Base-by-base conservation (phyloP, 2,329 filamentous ascomycete genomes). In the Botryotinia narcissicola region DNA sequence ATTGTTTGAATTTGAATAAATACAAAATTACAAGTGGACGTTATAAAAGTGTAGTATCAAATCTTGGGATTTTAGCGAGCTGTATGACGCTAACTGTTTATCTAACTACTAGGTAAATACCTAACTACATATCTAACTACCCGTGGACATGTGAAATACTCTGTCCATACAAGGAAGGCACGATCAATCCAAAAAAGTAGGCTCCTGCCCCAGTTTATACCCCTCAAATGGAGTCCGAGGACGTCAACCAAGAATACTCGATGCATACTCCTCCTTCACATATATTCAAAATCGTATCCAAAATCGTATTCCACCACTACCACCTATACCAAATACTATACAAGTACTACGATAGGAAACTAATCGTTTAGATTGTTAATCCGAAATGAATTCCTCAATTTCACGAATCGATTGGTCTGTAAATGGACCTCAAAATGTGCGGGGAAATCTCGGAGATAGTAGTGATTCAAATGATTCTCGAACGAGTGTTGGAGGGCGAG, bases 401-500 rank as follows among this genome's bases (percentile, higher is more conserved):
- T 2, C 66, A 32, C 37, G 37, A 57, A 37, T 29, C 18, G 48
- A 16, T 25, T 57, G n/a, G 66, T 32, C 9, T 57, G 51, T 69
- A 12, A 10, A 57, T 25, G 20, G 37, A 42, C 25, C 37, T 60
- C 25, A 54, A n/a, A 29, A 7, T 51, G 3, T 25, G n/a, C 20
- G 51, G 16, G 67, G 44, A 59, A 69, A 57, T 44, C 20, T 73
- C 18, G 54, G 54, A 20, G 29, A 10, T 32, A 37, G 29, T 20
- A 12, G 29, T 29, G 57, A 64, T 60, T 22, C n/a, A 20, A 46
- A 61, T 46, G 51, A 72, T 59, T 12, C 70, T 60, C 72, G 61
- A 60, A 73, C 54, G 42, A 12, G 25, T 63, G n/a, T 42, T 70
- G 59, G 60, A 14, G 71, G 63, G 60, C 54, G 57, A 60, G 63